Percentiles rank a stretch among this genome's conserved stretches.
phyloP scores from a whole-genome alignment of 495 filamentous ascomycete species.

The Staphylotrichum longicolle region DNA sequence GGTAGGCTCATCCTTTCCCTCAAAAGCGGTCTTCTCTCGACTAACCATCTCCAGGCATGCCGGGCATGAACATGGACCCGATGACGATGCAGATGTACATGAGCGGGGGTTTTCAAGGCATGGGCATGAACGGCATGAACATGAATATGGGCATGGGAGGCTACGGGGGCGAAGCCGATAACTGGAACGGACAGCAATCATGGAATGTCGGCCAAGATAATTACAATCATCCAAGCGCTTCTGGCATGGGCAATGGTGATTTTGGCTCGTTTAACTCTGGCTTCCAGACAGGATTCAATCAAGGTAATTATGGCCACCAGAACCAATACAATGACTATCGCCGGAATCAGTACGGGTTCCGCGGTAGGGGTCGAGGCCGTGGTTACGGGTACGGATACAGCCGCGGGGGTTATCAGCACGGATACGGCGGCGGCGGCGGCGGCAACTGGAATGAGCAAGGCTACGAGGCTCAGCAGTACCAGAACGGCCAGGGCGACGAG shows the following conservation, averaged over 20 bases:
- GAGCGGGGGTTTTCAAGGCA: constrained; percentile 73
- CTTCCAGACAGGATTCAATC: constrained; percentile 59
- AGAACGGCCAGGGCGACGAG: constrained; percentile 21
- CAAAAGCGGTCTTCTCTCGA: constrained; percentile 10
- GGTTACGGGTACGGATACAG: constrained; percentile 54
- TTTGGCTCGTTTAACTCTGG: constrained; percentile 80
- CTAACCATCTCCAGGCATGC: constrained; percentile 57
- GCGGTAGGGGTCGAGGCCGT: constrained; percentile 66
- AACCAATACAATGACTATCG: constrained; percentile 65
- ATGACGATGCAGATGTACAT: constrained; percentile 90
- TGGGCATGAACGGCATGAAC: constrained; percentile 92
- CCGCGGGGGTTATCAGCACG: constrained; percentile 41
- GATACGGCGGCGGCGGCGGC: constrained; percentile 26
- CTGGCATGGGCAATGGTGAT: constrained; percentile 72
- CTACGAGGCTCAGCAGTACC: constrained; percentile 25
- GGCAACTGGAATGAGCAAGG: constrained; percentile 32
- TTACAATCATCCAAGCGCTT: constrained; percentile 69
- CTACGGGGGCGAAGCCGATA: constrained; percentile 59
- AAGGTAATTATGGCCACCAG: constrained; percentile 61
- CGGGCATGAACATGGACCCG: constrained; percentile 81
- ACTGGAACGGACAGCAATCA: constrained; percentile 66
- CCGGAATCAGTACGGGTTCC: constrained; percentile 46
- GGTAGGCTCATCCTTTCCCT: constrained; percentile 56
- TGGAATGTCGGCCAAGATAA: constrained; percentile 75
- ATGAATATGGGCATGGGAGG: constrained; percentile 86